A percentile compares a stretch with the other conserved stretches of the same genome.
phyloP scores from a whole-genome alignment of 2,329 filamentous ascomycete genomes.

The Cercospora citrullina region DNA sequence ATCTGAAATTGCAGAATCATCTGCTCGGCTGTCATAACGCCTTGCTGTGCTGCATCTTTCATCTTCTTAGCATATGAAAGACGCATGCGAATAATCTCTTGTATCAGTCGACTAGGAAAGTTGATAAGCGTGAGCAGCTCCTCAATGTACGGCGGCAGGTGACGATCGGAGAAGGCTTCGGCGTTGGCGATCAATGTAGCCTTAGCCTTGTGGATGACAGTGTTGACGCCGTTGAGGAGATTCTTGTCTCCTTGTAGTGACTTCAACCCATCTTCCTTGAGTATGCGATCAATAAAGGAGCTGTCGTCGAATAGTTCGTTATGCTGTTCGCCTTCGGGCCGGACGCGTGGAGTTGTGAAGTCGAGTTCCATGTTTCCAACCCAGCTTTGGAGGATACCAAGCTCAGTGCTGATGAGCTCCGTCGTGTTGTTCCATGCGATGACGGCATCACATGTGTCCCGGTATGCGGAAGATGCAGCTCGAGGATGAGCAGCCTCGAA shows the following conservation, averaged over 20 bases:
- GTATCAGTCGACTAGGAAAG: constrained; percentile 91
- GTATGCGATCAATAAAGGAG: constrained; percentile 87
- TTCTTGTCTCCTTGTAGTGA: constrained; percentile 82
- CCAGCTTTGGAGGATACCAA: constrained; percentile 90
- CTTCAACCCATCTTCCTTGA: constrained; percentile 93
- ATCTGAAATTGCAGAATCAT: constrained; percentile 98
- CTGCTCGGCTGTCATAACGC: constrained; percentile 91
- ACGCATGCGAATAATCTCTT: constrained; percentile 92
- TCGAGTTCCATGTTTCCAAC: constrained; percentile 95
- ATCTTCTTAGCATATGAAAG: constrained; percentile 91
- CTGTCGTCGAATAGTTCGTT: constrained; percentile 83
- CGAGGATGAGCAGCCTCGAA: constrained; percentile 74
- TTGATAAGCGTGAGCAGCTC: constrained; percentile 95
- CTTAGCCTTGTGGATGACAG: constrained; percentile 91
- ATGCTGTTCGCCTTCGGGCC: constrained; percentile 59
- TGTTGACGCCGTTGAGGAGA: constrained; percentile 80
- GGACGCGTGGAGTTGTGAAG: constrained; percentile 73
- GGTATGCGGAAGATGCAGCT: constrained; percentile 73
- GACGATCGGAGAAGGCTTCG: constrained; percentile 78
- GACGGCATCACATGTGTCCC: constrained; percentile 81
- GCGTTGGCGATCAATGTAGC: constrained; percentile 85
- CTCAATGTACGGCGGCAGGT: constrained; percentile 94
- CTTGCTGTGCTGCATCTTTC: constrained; percentile 91
- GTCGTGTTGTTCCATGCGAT: constrained; percentile 97
- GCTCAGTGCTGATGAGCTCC: constrained; percentile 90